These are phyloP conservation scores for Trametes meyenii DNA, from an alignment of 768 basidiomycete genomes.

Conservation along the genomic window DNA sequence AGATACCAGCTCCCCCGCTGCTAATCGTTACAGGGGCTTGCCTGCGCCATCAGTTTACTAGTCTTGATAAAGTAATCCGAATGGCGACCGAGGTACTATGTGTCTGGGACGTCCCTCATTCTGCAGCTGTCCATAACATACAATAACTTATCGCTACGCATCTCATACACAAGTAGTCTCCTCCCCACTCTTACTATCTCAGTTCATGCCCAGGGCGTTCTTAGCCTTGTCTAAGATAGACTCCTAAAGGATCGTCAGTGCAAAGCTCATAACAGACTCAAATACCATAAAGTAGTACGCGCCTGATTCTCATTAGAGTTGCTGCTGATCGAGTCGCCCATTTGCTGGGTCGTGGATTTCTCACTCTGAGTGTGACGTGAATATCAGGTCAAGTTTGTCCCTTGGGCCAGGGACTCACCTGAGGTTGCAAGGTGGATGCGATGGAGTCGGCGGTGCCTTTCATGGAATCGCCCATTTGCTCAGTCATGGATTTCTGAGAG, in stretches of 20 bases:
- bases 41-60: too few species aligned
- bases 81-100: too few species aligned
- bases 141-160: neutral
- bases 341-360: conserved; percentile 38
- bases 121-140: too few species aligned
- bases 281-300: neutral
- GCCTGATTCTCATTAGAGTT: conserved; percentile 34
- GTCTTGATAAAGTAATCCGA: too few species aligned
- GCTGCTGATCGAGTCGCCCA: conserved; percentile 35
- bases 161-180: neutral
- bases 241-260: conserved; percentile 22
- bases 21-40: too few species aligned
- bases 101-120: too few species aligned
- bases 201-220: conserved; percentile 34
- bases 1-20: too few species aligned
- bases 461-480: conserved; percentile 38
- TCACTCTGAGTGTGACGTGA: conserved; percentile 32
- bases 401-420: conserved; percentile 21
- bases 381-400: neutral
- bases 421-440: conserved; percentile 31
- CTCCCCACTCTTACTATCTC: neutral
- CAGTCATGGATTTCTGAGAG: conserved; percentile 38
- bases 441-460: conserved; percentile 35
- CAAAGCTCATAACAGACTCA: too few species aligned
- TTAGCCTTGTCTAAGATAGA: conserved; percentile 35